Conservation (phyloP, 1,284 basidiomycete species). For the Stygiomarasmius scandens region DNA sequence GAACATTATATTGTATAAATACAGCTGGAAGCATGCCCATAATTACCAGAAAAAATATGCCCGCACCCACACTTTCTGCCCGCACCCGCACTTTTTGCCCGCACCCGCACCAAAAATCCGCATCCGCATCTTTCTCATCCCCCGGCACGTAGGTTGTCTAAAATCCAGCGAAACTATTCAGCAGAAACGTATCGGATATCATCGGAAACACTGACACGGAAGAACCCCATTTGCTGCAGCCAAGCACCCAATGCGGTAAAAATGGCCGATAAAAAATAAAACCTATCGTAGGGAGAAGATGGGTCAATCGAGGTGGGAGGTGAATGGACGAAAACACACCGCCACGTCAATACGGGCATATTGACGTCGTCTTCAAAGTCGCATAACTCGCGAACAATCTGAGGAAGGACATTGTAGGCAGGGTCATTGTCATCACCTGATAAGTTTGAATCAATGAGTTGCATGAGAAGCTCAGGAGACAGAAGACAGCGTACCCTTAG, state of each 20-base stretch:
- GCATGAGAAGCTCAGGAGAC: not conserved
- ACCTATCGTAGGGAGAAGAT: constrained; percentile 13
- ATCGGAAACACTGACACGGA: constrained; percentile 18
- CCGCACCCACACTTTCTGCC: no score
- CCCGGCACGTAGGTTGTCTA: constrained; percentile 28
- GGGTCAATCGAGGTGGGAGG: no score
- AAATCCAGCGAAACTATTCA: not conserved
- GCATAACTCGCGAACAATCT: constrained; percentile 27
- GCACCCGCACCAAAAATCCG: no score
- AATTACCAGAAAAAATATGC: no score
- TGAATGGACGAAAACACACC: no score
- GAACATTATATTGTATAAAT: no score
- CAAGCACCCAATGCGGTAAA: constrained; percentile 28
- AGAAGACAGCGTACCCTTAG: constrained; percentile 10
- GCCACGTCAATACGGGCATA: constrained; percentile 26
- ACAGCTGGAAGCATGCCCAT: no score
- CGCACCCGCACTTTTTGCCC: no score
- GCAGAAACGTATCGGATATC: not conserved
- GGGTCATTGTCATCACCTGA: constrained; percentile 25
- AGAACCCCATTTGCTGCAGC: constrained; percentile 29
- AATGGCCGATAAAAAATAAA: constrained; percentile 23
- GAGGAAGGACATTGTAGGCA: constrained; percentile 22
- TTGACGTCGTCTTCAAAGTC: constrained; percentile 26
- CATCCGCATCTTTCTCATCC: no score
- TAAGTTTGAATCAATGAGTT: not conserved